These are phyloP conservation scores for Syncephalis fuscata DNA, from an alignment of 371 early-diverging fungal species.

Conservation along the genomic window DNA sequence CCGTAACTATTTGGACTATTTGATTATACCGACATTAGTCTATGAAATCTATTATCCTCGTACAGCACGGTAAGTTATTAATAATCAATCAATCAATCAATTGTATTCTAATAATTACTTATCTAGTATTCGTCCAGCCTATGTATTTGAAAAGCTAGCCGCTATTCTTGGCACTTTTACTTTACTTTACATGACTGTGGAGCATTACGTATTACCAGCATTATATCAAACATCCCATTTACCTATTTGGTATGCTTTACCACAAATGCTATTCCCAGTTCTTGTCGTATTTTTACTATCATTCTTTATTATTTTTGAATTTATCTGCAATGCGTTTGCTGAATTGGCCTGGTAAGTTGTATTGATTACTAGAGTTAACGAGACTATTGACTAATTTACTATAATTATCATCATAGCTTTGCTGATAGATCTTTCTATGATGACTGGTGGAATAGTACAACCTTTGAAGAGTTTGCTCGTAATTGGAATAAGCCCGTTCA, in stretches of 20 bases:
- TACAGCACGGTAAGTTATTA: constrained; percentile 36
- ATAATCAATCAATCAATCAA: background rate
- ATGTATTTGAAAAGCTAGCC: constrained; percentile 66
- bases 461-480: constrained; percentile 88
- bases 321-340: constrained; percentile 88
- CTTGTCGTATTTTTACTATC: constrained; percentile 76
- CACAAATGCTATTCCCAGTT: constrained; percentile 69
- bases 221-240: constrained; percentile 38
- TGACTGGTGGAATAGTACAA: constrained; percentile 96
- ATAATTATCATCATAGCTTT: constrained; percentile 29
- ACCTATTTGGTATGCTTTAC: constrained; percentile 30
- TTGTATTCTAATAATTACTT: background rate
- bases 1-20: constrained; percentile 71
- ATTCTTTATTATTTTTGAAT: constrained; percentile 93
- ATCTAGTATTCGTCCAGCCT: constrained; percentile 62
- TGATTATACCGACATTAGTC: constrained; percentile 76
- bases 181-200: constrained; percentile 69
- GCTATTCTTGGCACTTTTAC: constrained; percentile 70
- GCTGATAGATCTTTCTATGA: constrained; percentile 97
- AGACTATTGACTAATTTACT: background rate
- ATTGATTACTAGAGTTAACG: background rate
- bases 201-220: constrained; percentile 70
- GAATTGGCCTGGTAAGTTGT: constrained; percentile 64
- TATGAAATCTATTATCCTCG: constrained; percentile 92
- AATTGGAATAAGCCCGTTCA: constrained; percentile 98